Evolutionary conservation across 441 rosid species (phyloP).

Genomic region (Geranium incanum): DNA sequence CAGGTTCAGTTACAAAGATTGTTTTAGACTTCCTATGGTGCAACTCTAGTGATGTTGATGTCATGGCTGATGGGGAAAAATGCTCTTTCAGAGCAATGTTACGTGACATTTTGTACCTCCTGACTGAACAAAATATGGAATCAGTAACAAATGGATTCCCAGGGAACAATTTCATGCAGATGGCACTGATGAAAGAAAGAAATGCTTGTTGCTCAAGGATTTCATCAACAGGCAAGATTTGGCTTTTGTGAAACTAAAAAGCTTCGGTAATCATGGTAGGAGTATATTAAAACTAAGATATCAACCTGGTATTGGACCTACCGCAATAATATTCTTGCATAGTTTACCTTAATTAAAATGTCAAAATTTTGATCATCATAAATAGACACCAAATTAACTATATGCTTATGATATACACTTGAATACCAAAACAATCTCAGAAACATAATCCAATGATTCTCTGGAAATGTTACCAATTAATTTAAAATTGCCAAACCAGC

Average conservation of each 20-base stretch:
- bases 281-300: background rate
- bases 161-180: background rate
- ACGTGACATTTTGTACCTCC: background rate
- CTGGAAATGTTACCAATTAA: background rate
- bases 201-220: background rate
- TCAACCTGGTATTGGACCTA: background rate
- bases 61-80: background rate
- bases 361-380: background rate
- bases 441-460: background rate
- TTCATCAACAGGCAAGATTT: background rate
- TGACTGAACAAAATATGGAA: background rate
- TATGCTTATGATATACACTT: background rate
- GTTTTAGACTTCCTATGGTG: no score
- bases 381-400: background rate
- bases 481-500: background rate
- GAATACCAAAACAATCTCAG: background rate
- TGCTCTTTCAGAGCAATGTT: background rate
- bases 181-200: background rate
- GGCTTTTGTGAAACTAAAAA: background rate
- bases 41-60: no score
- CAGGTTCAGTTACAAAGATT: no score
- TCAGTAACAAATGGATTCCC: background rate
- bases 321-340: background rate
- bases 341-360: background rate
- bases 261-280: background rate